Base-by-base conservation (phyloP, 2,329 filamentous ascomycete species). In the Thermoascus crustaceus region DNA sequence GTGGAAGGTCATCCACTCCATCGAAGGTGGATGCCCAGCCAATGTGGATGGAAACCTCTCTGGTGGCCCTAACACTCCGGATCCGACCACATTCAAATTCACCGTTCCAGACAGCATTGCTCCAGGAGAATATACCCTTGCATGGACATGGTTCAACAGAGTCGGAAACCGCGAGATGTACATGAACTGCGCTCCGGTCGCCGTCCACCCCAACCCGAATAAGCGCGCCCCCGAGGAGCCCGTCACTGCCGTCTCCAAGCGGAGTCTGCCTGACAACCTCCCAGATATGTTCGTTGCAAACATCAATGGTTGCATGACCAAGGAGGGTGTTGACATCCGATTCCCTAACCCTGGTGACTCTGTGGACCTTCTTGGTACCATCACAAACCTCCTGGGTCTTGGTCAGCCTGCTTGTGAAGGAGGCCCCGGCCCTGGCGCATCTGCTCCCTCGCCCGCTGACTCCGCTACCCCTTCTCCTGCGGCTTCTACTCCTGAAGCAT, bases 111-210 rank as follows among this genome's bases (percentile, higher is more conserved):
- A 71, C 0, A 75, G 79, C 14, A 72, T 95, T 30, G 76, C 80
- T 6, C 66, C 79, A 1, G 91, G 89, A 3, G 73, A 87, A 25
- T 88, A 83, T 17, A 84, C 80, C 0, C 69, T 96, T 4, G 85
- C 85, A 0, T 96, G 88, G 87, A 86, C 86, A 1, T 96, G 91
- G 91, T 78, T 94, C 63, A 96, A 96, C 63, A 82, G 82, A 40
- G 54, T 94, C 7, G 91, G 91, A 2, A 94, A 94, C 67, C 80
- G 88, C 1, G 91, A 96, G 57, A 86, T 94, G 73, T 95, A 96
- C 72, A 94, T 94, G 87, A 93, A 94, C 72, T 98, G 89, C 49
- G 85, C 82, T 0, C 77, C 85, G 0, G 60, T 94, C 31, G 73
- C 69, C 0, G 70, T 96, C 16, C 75, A 75, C 0, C 64, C 60